Conservation (phyloP, 2,329 filamentous ascomycete species). For the Alternaria incomplexa region DNA sequence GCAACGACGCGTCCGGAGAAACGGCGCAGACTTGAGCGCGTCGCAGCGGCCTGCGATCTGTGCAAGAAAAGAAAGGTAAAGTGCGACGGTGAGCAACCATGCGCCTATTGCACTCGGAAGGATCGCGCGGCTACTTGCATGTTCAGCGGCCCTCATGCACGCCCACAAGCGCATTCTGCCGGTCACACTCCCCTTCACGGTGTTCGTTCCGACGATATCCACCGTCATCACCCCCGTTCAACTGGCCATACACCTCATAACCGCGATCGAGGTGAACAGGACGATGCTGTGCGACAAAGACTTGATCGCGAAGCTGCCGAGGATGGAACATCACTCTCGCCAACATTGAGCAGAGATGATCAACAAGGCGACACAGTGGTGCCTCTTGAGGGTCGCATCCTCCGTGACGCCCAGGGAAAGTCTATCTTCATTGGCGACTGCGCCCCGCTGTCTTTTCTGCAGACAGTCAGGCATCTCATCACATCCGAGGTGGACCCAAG, state of each 20-base stretch:
- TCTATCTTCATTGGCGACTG: constrained; percentile 63
- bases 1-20: constrained; percentile 21
- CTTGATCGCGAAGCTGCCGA: constrained; percentile 9
- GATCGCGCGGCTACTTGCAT: constrained; percentile 50
- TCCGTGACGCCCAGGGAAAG: constrained; percentile 60
- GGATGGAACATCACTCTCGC: constrained; percentile 23
- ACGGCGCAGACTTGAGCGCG: constrained; percentile 33
- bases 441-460: constrained; percentile 59
- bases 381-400: constrained; percentile 53
- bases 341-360: constrained; percentile 38
- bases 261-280: constrained; percentile 10
- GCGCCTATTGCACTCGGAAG: constrained; percentile 56
- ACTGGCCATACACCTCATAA: constrained; percentile 2
- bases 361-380: constrained; percentile 51
- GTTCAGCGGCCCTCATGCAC: constrained; percentile 50
- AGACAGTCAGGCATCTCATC: constrained; percentile 59
- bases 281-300: neutral
- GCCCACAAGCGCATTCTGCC: constrained; percentile 38
- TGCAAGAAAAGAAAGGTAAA: constrained; percentile 52
- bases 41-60: constrained; percentile 38
- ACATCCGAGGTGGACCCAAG: constrained; percentile 44
- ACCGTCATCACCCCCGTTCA: constrained; percentile 3
- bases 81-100: constrained; percentile 59
- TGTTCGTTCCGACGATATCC: neutral
- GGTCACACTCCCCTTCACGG: constrained; percentile 32